Evolutionary conservation across 2,329 filamentous ascomycete species (phyloP), one percentile per base, ranked within the genome.

Genomic region (Beauveria medogensis): DNA sequence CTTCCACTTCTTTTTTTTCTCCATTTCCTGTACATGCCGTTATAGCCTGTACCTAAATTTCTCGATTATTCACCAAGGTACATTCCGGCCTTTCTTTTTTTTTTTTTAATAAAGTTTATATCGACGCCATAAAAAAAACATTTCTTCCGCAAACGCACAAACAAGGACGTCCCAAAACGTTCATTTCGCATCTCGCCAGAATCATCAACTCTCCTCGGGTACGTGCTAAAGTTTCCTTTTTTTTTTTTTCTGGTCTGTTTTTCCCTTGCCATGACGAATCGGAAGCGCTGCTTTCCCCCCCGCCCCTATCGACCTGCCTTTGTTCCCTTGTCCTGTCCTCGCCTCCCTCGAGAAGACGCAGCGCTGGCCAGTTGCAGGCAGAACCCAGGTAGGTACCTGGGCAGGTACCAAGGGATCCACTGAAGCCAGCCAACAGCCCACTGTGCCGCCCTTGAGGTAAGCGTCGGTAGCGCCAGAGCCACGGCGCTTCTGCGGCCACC

Each of bases 21-120:
- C 41, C 30, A 30, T 55, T 30, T 30, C 53, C 62, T 60, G 66
- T 66, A 66, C 63, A 66, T 68, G 65, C 63, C 65, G 62, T 64
- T 63, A 66, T 54, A 59, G 55, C 52, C 44, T 59, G 61, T 64
- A 65, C 62, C 26, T 61, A 61, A 12, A 43, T 7, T n/a, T 4
- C 20, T 28, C n/a, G 8, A 57, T 30, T 8, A 9, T 46, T n/a
- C 24, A 34, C 20, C 34, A 16, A 46, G 40, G 22, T 28, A 43
- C 53, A 55, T 46, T 55, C 22, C 53, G 40, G 53, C 40, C n/a
- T 30, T 26, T 48, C 22, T 24, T 24, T 24, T 30, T 18, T 44
- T 20, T 22, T 48, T 22, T 40, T 47, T 40, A 34, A 34, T 34
- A 52, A 52, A 22, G 47, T 59, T 46, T 59, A 24, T 59, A 46